phyloP scores from a whole-genome alignment of 2,329 filamentous ascomycete species.

The Myrmaecium sp. region DNA sequence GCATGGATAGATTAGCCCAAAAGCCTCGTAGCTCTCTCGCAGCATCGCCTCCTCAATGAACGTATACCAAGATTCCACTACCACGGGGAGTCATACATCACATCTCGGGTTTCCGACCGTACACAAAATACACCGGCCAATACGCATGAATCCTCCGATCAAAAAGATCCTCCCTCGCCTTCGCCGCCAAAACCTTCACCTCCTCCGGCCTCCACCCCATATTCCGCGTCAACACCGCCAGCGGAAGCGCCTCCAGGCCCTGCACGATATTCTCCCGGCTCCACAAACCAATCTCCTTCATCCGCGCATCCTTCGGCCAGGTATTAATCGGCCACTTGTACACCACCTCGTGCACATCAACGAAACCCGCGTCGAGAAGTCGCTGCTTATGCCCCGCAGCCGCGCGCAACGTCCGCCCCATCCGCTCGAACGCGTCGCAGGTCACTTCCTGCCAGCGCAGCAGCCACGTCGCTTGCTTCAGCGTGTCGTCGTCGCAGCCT shows the following conservation, averaged over 20 bases:
- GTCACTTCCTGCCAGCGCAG: constrained; percentile 1
- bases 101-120: too few species aligned
- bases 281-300: constrained; percentile 5
- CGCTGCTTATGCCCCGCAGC: neutral
- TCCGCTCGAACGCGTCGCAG: constrained; percentile 1
- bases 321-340: constrained; percentile 14
- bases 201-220: constrained; percentile 4
- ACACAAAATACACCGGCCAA: too few species aligned
- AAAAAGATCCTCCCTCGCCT: constrained; percentile 4
- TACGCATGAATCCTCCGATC: constrained; percentile 5
- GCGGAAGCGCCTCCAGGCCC: constrained; percentile 4
- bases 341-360: constrained; percentile 11
- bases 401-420: constrained; percentile 1
- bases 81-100: too few species aligned
- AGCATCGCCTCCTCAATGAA: too few species aligned
- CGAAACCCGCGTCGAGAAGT: constrained; percentile 15
- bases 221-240: constrained; percentile 3
- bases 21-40: too few species aligned
- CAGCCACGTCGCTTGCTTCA: neutral
- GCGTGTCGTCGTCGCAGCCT: constrained; percentile 9
- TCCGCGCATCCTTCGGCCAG: constrained; percentile 8
- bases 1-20: too few species aligned
- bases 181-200: constrained; percentile 2
- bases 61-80: too few species aligned
- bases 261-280: constrained; percentile 3